Percentiles rank a stretch among this genome's conserved stretches.
These are phyloP conservation scores for Metschnikowia henanensis DNA, from an alignment of 805 yeast species.

Conservation along the genomic window DNA sequence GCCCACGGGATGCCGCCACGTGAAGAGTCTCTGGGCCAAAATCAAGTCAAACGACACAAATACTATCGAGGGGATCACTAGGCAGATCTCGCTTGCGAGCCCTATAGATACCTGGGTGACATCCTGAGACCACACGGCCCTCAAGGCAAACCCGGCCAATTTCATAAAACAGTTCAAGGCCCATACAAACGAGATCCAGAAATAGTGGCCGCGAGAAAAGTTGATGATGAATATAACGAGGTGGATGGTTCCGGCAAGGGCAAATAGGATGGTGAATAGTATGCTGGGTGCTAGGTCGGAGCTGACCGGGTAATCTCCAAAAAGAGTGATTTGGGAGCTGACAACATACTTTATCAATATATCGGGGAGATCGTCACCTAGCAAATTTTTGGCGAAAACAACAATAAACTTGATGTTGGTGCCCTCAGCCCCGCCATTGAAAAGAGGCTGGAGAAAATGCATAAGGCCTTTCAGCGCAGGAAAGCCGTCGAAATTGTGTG, in stretches of 20 bases:
- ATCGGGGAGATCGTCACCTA: conserved; percentile 14
- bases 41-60: conserved; percentile 22
- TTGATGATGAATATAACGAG: conserved; percentile 18
- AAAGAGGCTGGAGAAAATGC: conserved; percentile 14
- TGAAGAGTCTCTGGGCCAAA: conserved; percentile 25
- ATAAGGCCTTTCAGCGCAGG: conserved; percentile 19
- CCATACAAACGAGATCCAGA: conserved; percentile 21
- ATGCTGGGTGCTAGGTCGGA: conserved; percentile 21
- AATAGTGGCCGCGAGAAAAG: conserved; percentile 22
- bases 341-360: conserved; percentile 15
- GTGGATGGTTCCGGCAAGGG: conserved; percentile 16
- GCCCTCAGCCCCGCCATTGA: conserved; percentile 16
- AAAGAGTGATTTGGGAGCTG: conserved; percentile 17
- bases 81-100: conserved; percentile 18
- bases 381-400: conserved; percentile 9
- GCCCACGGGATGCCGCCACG: conserved; percentile 28
- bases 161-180: conserved; percentile 15
- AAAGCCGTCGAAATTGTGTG: conserved; percentile 17
- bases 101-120: conserved; percentile 17
- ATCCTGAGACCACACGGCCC: conserved; percentile 21
- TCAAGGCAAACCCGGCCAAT: conserved; percentile 17
- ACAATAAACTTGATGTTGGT: conserved; percentile 15
- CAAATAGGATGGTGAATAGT: conserved; percentile 19
- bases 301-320: conserved; percentile 21
- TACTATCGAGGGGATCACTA: conserved; percentile 19